Base-by-base conservation (phyloP, 106 monocot genomes). In the Dactylorhiza incarnata region DNA sequence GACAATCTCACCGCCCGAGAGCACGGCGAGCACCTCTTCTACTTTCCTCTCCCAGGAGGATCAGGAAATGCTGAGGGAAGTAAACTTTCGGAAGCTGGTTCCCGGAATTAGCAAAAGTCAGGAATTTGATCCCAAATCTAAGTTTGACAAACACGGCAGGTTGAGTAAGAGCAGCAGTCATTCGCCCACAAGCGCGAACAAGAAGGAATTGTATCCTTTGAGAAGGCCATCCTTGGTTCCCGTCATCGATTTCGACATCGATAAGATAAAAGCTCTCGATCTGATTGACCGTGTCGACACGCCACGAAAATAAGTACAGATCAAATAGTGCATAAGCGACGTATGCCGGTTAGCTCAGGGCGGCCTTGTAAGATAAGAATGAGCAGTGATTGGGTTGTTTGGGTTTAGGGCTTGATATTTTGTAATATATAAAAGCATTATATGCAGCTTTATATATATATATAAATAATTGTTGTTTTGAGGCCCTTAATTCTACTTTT, bases 41-140 rank as follows among this genome's bases (percentile, higher is more conserved):
- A 73, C 88, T 11, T 44, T 77, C 7, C 86, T 94, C 44, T 94
- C 87, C 25, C 80, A 84, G 48, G 99, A 99, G 81, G 99, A 99
- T 47, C 83, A 78, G 75, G 89, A 99, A 53, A 99, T 99, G 99
- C 79, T 99, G 56, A 69, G 63, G 16, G 85, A 75, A 10, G 86
- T 94, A 69, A 88, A 81, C 25, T 88, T 73, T 44, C 74, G 86
- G 43, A 91, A 84, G 74, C 55, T 90, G 61, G 86, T 86, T 1
- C 99, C 94, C 11, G 94, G 94, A 65, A 89, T 99, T 77, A 99
- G 94, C 82, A 99, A 86, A 77, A 99, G 99, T 69, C 99, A 94
- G 79, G 99, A 99, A 74, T 94, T 99, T 45, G 83, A 81, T 25
- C 81, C 77, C 0, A 78, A 24, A 50, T 49, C 75, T 16, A 85